Evolutionary conservation across 2,329 filamentous ascomycete species (phyloP).

Genomic region (Nemania sp.): DNA sequence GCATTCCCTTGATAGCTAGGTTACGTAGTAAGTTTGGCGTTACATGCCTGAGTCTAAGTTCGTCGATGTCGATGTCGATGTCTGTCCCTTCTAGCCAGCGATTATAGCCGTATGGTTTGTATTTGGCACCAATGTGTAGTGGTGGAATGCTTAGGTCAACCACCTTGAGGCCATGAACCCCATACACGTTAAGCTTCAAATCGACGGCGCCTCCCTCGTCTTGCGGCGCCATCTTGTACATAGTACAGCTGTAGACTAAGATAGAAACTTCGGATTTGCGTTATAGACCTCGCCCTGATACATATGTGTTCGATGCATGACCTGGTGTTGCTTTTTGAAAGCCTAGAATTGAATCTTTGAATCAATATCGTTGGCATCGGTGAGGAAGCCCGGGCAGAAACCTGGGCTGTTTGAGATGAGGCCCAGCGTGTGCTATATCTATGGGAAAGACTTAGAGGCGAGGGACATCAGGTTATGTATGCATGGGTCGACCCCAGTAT

Average conservation of each 20-base stretch:
- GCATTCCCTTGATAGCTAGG: too few relatives aligned
- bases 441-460: too few relatives aligned
- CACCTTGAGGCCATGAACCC: conserved; percentile 39
- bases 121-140: not conserved
- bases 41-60: not conserved
- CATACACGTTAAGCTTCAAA: conserved; percentile 53
- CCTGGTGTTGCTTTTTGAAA: conserved; percentile 73
- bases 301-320: conserved; percentile 65
- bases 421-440: conserved; percentile 63
- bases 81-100: conserved; percentile 9
- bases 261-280: conserved; percentile 59
- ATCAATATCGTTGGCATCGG: conserved; percentile 63
- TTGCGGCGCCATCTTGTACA: conserved; percentile 50
- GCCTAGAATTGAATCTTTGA: conserved; percentile 68
- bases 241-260: conserved; percentile 56
- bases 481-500: too few relatives aligned
- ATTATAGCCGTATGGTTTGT: conserved; percentile 9
- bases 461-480: conserved; percentile 15
- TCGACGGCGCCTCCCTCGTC: conserved; percentile 55
- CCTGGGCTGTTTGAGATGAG: conserved; percentile 20
- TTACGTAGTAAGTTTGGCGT: too few relatives aligned
- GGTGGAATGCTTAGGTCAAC: conserved; percentile 14
- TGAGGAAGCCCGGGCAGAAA: conserved; percentile 24
- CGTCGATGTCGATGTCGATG: not conserved
- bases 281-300: conserved; percentile 60